phyloP scores from a whole-genome alignment of 2,329 filamentous ascomycete genomes.

The Botrytis pseudocinerea region DNA sequence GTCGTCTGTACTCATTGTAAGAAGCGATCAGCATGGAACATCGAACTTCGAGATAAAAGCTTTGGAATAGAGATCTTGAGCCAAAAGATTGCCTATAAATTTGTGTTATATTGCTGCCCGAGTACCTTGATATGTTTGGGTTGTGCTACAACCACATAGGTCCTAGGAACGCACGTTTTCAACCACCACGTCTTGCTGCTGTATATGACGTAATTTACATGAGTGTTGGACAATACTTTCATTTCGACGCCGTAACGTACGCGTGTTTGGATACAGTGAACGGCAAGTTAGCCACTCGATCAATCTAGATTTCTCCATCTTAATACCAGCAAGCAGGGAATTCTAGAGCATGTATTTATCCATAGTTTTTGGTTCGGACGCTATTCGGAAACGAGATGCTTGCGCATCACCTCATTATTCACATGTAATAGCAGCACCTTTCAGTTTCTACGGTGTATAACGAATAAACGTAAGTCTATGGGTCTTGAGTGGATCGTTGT shows the following conservation, averaged over 20 bases:
- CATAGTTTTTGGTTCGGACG: neutral
- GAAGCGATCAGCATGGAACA: neutral
- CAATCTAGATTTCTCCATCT: neutral
- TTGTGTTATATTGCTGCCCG: neutral
- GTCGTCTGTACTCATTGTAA: neutral
- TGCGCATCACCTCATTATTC: conserved; percentile 12
- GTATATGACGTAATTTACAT: neutral
- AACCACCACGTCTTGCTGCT: neutral
- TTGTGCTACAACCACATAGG: neutral
- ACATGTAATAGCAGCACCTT: conserved; percentile 2
- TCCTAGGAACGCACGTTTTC: neutral
- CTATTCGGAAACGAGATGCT: neutral
- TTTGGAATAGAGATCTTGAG: neutral
- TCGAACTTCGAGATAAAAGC: neutral
- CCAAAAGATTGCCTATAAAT: neutral
- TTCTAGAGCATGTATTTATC: neutral
- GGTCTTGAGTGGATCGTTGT: neutral
- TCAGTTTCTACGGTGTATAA: neutral
- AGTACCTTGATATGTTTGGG: neutral
- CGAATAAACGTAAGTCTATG: neutral
- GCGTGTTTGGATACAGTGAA: neutral
- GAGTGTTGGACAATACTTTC: neutral
- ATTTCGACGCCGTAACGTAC: neutral
- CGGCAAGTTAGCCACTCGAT: neutral
- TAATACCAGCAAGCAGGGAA: neutral